Evolutionary conservation across 805 yeast species (phyloP).

Genomic region (Wickerhamiella occidentalis): DNA sequence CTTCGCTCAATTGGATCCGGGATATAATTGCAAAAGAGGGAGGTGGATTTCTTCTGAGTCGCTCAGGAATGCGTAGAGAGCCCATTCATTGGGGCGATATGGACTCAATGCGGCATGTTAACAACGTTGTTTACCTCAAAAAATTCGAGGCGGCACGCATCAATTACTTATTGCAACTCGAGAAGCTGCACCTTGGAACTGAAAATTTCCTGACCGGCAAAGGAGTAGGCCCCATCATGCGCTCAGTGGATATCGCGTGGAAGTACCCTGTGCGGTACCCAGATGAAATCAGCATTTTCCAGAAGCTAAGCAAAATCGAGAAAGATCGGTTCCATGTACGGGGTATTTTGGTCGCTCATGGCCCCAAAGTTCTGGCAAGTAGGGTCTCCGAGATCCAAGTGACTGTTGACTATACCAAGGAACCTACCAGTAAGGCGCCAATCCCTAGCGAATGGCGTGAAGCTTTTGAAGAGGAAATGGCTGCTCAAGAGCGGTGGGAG

Average conservation of each 20-base stretch:
- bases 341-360: constrained; percentile 26
- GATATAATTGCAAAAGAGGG: constrained; percentile 19
- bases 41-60: constrained; percentile 13
- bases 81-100: constrained; percentile 23
- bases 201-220: constrained; percentile 18
- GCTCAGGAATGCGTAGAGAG: constrained; percentile 19
- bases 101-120: constrained; percentile 27
- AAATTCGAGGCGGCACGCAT: constrained; percentile 28
- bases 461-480: constrained; percentile 15
- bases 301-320: constrained; percentile 17
- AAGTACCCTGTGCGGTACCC: constrained; percentile 25
- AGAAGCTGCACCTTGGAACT: constrained; percentile 13
- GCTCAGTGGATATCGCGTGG: constrained; percentile 26
- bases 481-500: constrained; percentile 7
- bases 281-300: constrained; percentile 25
- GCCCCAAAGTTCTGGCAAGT: constrained; percentile 26
- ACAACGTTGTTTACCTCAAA: constrained; percentile 26
- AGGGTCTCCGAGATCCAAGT: constrained; percentile 25
- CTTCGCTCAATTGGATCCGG: constrained; percentile 18
- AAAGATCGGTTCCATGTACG: constrained; percentile 23
- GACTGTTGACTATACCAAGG: constrained; percentile 24
- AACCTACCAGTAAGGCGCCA: constrained; percentile 23
- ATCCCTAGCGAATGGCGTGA: constrained; percentile 22
- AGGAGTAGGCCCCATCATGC: constrained; percentile 26
- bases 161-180: constrained; percentile 18